A percentile compares a stretch with the other conserved stretches of the same genome.
These are phyloP conservation scores for Ophiocordyceps robertsii DNA, from an alignment of 2,329 filamentous ascomycete genomes.

Conservation along the genomic window DNA sequence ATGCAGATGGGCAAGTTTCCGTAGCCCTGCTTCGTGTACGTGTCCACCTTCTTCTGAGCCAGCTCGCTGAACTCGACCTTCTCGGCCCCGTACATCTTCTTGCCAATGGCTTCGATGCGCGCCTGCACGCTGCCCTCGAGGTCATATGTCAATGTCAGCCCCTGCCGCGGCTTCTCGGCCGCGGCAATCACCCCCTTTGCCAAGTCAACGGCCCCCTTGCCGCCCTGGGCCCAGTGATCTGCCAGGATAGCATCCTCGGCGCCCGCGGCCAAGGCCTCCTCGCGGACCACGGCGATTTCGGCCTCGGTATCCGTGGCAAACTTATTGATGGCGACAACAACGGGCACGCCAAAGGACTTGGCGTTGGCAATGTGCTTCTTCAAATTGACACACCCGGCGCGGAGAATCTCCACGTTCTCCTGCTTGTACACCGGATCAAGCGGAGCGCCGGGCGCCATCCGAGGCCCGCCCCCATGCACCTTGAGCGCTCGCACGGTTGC, in stretches of 20 bases:
- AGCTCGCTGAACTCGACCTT: conserved; percentile 87
- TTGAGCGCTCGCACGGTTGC: conserved; percentile 93
- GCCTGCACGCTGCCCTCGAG: conserved; percentile 70
- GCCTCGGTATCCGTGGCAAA: conserved; percentile 90
- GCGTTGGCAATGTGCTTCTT: conserved; percentile 93
- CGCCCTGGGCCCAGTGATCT: conserved; percentile 95
- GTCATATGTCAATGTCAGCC: conserved; percentile 78
- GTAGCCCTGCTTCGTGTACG: conserved; percentile 84
- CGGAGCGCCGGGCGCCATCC: conserved; percentile 74
- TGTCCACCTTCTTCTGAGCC: conserved; percentile 92
- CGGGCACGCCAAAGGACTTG: conserved; percentile 76
- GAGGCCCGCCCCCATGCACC: conserved; percentile 92
- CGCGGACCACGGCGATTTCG: conserved; percentile 76
- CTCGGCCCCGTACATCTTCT: conserved; percentile 87
- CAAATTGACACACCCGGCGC: conserved; percentile 83
- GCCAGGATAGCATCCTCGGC: conserved; percentile 88
- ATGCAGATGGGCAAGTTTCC: conserved; percentile 90
- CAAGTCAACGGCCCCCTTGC: conserved; percentile 77
- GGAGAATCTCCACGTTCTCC: conserved; percentile 86
- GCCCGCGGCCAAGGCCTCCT: conserved; percentile 83
- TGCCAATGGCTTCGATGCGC: conserved; percentile 81
- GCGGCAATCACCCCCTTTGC: conserved; percentile 78
- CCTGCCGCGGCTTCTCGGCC: conserved; percentile 51
- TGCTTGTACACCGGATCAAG: conserved; percentile 82
- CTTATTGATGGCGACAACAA: conserved; percentile 94